Evolutionary conservation across 139 green algal species (phyloP).

Genomic region (Picochlorum sp.): DNA sequence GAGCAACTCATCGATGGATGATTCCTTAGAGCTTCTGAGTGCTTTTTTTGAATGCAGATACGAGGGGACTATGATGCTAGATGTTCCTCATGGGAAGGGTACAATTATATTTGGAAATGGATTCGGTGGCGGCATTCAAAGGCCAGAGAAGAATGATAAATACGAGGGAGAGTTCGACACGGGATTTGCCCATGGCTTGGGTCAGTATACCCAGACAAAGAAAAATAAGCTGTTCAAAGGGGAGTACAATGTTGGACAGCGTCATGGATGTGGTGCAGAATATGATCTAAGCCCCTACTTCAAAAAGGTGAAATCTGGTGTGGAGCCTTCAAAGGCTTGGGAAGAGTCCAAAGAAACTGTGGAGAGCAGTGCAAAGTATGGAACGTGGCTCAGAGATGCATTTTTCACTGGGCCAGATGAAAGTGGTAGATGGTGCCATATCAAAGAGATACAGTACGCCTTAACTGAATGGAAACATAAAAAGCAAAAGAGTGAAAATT

Average conservation of each 20-base stretch:
- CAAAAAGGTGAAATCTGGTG: slow-evolving; percentile 44
- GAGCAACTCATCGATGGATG: neutral
- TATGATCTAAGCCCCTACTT: slow-evolving; percentile 59
- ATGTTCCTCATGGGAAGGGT: slow-evolving; percentile 70
- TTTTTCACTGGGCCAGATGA: slow-evolving; percentile 33
- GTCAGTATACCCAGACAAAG: slow-evolving; percentile 48
- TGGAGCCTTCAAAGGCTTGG: slow-evolving; percentile 40
- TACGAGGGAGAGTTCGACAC: slow-evolving; percentile 82
- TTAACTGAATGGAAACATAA: no score
- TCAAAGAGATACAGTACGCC: slow-evolving; percentile 21
- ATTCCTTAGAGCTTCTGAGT: neutral
- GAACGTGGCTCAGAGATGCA: slow-evolving; percentile 45
- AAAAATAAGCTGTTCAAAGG: slow-evolving; percentile 60
- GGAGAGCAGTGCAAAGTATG: slow-evolving; percentile 19
- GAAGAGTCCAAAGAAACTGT: slow-evolving; percentile 30
- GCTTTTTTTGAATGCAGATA: slow-evolving; percentile 43
- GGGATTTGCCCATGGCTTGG: slow-evolving; percentile 76
- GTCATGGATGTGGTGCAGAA: slow-evolving; percentile 55
- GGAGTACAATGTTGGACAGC: slow-evolving; percentile 65
- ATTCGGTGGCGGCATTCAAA: slow-evolving; percentile 60
- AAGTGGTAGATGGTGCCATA: slow-evolving; percentile 28
- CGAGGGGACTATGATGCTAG: slow-evolving; percentile 67
- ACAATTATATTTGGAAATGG: slow-evolving; percentile 72
- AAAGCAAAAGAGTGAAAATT: neutral
- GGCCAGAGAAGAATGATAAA: slow-evolving; percentile 47